These are phyloP conservation scores for Pleodorina starrii DNA, from an alignment of 139 green algal species.

Conservation along the genomic window DNA sequence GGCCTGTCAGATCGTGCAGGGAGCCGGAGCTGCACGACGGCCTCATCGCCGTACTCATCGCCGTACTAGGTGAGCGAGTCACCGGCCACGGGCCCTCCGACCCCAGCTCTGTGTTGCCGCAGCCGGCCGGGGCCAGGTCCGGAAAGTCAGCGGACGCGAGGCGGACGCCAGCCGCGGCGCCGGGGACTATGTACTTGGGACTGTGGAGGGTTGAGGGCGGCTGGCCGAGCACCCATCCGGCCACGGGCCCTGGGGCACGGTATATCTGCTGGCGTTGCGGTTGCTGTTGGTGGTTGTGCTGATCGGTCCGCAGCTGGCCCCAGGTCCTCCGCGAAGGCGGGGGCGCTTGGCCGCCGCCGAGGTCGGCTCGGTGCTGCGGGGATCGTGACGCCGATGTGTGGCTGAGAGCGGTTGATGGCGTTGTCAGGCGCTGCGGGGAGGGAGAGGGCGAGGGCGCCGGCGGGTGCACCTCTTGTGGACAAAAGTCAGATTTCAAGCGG, in stretches of 20 bases:
- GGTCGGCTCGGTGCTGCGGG: not conserved
- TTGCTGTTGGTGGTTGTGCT: not conserved
- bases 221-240: not conserved
- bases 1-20: not conserved
- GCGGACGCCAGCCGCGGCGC: not conserved
- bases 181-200: not conserved
- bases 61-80: not conserved
- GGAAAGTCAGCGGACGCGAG: not conserved
- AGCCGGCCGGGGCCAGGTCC: not conserved
- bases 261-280: not conserved
- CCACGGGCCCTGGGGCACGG: not conserved
- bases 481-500: not conserved
- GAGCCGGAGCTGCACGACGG: not conserved
- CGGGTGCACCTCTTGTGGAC: not conserved
- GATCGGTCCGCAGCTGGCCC: slow-evolving; percentile 6
- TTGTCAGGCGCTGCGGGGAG: too few relatives aligned
- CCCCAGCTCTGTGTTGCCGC: not conserved
- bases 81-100: not conserved
- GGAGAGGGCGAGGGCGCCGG: not conserved
- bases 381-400: not conserved
- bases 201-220: not conserved
- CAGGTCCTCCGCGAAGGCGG: not conserved
- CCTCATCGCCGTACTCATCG: not conserved
- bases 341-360: not conserved
- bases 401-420: too few relatives aligned